phyloP scores from a whole-genome alignment of 192 early-diverging fungal species.

The Lobulomyces angularis region DNA sequence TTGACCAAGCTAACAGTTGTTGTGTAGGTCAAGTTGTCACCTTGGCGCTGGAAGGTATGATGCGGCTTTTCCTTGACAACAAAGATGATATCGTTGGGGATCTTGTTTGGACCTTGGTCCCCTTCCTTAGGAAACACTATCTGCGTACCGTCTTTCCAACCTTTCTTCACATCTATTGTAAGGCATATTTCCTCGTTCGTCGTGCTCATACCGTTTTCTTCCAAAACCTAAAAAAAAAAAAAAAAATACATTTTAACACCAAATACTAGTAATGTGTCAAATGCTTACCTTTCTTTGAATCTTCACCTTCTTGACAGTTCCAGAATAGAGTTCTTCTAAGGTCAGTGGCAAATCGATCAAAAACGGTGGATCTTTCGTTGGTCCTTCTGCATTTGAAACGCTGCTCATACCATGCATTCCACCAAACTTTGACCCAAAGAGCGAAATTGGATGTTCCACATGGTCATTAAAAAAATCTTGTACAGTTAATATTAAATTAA shows the following conservation, averaged over 20 bases:
- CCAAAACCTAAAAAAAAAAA: constrained; percentile 21
- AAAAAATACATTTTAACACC: background rate
- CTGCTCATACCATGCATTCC: constrained; percentile 41
- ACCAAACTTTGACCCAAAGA: constrained; percentile 42
- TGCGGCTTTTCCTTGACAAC: constrained; percentile 32
- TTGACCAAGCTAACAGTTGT: constrained; percentile 26
- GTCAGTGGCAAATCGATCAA: constrained; percentile 26
- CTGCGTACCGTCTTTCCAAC: constrained; percentile 34
- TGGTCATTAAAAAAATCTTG: constrained; percentile 32
- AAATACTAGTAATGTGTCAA: background rate
- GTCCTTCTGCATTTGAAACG: constrained; percentile 5
- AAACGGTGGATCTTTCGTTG: constrained; percentile 26
- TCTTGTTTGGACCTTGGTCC: constrained; percentile 41
- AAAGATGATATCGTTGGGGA: constrained; percentile 39
- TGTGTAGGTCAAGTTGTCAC: constrained; percentile 28
- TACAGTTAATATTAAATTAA: background rate
- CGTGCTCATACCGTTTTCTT: constrained; percentile 40
- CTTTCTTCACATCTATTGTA: constrained; percentile 32
- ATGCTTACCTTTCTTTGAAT: constrained; percentile 27
- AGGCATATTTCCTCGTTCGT: constrained; percentile 23
- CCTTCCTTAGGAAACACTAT: constrained; percentile 39
- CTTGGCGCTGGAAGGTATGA: constrained; percentile 25
- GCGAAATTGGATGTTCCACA: constrained; percentile 1
- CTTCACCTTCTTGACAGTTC: constrained; percentile 38
- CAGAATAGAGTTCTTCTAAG: constrained; percentile 41